phyloP scores from a whole-genome alignment of 2,329 filamentous ascomycete species.

The Neoscytalidium dimidiatum region DNA sequence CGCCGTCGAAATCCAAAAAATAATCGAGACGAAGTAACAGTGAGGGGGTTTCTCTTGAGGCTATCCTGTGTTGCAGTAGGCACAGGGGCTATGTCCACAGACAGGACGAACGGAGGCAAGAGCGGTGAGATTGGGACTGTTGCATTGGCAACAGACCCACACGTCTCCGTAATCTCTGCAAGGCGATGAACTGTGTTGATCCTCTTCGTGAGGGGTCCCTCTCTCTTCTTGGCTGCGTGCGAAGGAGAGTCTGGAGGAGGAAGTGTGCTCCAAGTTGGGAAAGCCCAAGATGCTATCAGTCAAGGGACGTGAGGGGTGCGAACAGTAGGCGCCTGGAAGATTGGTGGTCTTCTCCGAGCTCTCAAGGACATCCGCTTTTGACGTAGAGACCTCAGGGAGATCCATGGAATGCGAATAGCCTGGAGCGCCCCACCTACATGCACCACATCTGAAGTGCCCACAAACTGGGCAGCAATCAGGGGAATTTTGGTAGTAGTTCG shows the following conservation, averaged over 20 bases:
- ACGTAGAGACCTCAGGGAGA: neutral
- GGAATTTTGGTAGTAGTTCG: neutral
- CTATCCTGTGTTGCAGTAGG: neutral
- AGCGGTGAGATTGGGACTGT: neutral
- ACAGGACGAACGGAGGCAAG: neutral
- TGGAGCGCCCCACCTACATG: no score
- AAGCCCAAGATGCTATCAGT: no score
- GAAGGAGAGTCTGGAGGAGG: no score
- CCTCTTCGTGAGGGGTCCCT: no score
- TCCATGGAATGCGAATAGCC: neutral
- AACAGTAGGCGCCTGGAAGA: no score
- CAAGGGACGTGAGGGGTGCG: no score
- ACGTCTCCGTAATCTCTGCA: neutral
- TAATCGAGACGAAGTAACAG: neutral
- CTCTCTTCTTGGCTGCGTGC: no score
- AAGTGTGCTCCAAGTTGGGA: no score
- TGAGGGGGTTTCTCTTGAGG: neutral
- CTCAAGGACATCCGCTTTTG: no score
- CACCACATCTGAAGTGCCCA: neutral
- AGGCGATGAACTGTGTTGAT: neutral
- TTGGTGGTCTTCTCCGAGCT: no score
- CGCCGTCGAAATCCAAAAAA: neutral
- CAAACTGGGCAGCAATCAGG: conserved; percentile 9
- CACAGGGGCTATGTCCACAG: neutral
- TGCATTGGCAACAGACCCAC: neutral